Percentiles rank a stretch among this genome's conserved stretches.
These are phyloP conservation scores for Chamaecyparis obtusa DNA, from an alignment of 75 land plant genomes.

Conservation along the genomic window DNA sequence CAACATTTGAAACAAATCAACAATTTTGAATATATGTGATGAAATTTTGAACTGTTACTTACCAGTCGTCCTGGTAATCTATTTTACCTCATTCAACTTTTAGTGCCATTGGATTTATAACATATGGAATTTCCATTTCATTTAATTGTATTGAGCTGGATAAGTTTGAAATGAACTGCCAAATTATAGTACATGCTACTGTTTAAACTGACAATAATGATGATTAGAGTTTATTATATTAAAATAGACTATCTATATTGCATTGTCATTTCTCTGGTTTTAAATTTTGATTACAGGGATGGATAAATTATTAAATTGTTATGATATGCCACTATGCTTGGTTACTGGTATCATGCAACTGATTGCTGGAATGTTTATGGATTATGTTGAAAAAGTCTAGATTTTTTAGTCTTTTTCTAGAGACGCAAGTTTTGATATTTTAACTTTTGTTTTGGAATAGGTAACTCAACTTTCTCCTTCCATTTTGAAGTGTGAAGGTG, in stretches of 20 bases:
- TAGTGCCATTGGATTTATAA: not conserved
- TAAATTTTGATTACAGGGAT: not conserved
- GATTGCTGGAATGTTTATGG: not conserved
- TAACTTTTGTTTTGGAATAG: slow-evolving; percentile 32
- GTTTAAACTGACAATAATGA: not conserved
- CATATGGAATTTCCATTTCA: not conserved
- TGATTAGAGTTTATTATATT: not conserved
- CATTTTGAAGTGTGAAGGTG: slow-evolving; percentile 73
- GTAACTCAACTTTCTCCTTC: slow-evolving; percentile 96
- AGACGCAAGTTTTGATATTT: not conserved
- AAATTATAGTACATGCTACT: slow-evolving; percentile 4
- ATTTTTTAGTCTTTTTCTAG: not conserved
- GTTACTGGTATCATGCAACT: not conserved
- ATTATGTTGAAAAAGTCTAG: not conserved
- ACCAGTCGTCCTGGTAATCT: not conserved
- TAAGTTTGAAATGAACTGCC: not conserved
- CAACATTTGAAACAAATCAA: not conserved
- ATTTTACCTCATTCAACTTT: not conserved
- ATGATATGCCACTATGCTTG: not conserved
- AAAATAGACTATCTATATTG: not conserved
- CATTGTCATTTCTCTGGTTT: not conserved
- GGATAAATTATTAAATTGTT: not conserved
- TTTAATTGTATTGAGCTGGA: not conserved
- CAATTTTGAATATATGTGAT: not conserved
- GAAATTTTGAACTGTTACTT: not conserved